Base-by-base conservation (phyloP, 1,284 basidiomycete species). In the Tylopilus sp. region DNA sequence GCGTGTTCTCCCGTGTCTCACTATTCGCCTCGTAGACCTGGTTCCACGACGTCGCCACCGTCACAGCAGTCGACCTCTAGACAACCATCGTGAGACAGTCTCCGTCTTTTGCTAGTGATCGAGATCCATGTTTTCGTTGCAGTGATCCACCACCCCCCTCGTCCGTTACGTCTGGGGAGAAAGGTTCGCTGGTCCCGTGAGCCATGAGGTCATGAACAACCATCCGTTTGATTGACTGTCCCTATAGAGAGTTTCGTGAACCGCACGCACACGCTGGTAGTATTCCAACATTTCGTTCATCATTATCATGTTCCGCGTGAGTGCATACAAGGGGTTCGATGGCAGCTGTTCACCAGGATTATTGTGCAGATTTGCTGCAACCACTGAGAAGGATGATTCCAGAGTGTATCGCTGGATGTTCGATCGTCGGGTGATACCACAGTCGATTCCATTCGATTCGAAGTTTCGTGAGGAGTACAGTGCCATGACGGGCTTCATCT, bases 401-500 rank as follows among this genome's bases (percentile, higher is more conserved):
- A 28, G 42, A 19, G 19, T 52, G 18, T 52, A 51, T 34, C 49
- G 34, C 4, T 52, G 51, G 48, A 45, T 52, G 42, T 48, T 48
- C 4, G 47, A 46, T 16, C 47, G 47, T 21, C 34, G 29, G 8
- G 43, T 48, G 6, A 15, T 42, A 18, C 51, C 42, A 7, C 51
- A 41, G 29, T 41, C 29, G 1, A 19, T 52, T 9, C 18, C 39
- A 34, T 38, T 39, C 16, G 42, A 52, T 41, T 9, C n/a, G 4
- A 19, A 29, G 2, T 52, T 52, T 10, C n/a, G 38, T 6, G 30
- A 52, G 4, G 34, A 51, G 13, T 52, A 51, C 29, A 13, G 10
- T 1, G 23, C 13, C 21, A 52, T 52, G 49, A 52, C 43, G 0
- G 12, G 19, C n/a, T 38, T 52, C 21, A 52, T 52, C 7, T 48